Base-by-base conservation (phyloP, 768 basidiomycete genomes). In the Tephrocybe sp. region DNA sequence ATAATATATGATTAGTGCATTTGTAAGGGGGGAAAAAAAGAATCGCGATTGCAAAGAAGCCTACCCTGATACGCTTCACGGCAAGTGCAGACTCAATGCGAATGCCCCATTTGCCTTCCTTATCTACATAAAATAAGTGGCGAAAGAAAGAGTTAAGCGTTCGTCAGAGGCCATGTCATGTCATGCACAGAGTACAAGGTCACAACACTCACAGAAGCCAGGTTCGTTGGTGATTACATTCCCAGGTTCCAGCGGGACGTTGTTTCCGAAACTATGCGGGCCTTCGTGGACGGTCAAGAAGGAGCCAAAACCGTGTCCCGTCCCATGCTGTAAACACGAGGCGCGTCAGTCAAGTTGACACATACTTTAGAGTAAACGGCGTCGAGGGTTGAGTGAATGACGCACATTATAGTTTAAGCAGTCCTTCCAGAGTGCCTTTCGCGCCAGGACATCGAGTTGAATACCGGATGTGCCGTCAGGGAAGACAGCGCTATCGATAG, bases 211-310 rank as follows among this genome's bases (percentile, higher is more conserved):
- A 91, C 87, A 96, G 69, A 84, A 95, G 0, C 93, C 94, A 41
- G 94, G 96, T 69, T 98, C 95, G 61, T 97, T 96, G 42, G 93
- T 93, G 51, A 95, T 83, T 59, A 95, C 84, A 67, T 97, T 85
- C 10, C 97, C 97, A n/a, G 84, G 83, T 19, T 78, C 74, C 30
- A 98, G 78, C 2, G 89, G 79, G 26, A 84, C 76, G 35, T 74
- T n/a, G 61, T 77, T 83, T 17, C 82, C 77, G 69, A 96, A 91
- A 35, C 86, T 81, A 52, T 92, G 84, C 13, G 90, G 82, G 10
- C 93, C 89, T 70, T 92, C 90, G 60, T 92, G 88, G 17, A 92
- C 88, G 51, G 80, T 89, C 62, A 95, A 73, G 73, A 89, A 96
- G 32, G 87, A 84, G 16, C 92, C 92, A 57, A 95, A 80, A 19